A percentile compares a stretch with the other conserved stretches of the same genome.
phyloP scores from a whole-genome alignment of 2,329 filamentous ascomycete genomes.

The Aspergillus neotritici region DNA sequence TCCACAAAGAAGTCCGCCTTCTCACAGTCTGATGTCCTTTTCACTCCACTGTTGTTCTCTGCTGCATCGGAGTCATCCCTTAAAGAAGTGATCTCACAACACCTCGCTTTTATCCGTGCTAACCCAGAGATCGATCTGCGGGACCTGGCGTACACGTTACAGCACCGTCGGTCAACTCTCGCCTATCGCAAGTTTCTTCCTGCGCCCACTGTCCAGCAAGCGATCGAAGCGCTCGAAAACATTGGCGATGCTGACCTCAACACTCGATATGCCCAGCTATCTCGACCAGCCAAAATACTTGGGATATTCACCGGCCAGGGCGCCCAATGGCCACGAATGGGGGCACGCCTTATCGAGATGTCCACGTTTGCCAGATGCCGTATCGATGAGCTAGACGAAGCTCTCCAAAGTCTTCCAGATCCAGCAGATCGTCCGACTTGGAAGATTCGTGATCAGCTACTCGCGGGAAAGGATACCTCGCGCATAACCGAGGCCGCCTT shows the following conservation, averaged over 20 bases:
- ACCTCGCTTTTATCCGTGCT: neutral
- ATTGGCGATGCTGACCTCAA: neutral
- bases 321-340: slow-evolving; percentile 23
- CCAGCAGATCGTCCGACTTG: slow-evolving; percentile 12
- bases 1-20: neutral
- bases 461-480: neutral
- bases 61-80: slow-evolving; percentile 2
- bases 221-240: neutral
- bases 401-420: slow-evolving; percentile 7
- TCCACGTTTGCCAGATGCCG: slow-evolving; percentile 2
- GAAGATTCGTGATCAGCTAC: slow-evolving; percentile 9
- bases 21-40: neutral
- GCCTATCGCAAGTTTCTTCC: slow-evolving; percentile 4
- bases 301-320: slow-evolving; percentile 31
- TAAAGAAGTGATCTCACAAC: neutral
- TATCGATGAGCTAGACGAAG: slow-evolving; percentile 5
- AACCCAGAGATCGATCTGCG: neutral
- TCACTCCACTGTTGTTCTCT: slow-evolving; percentile 8
- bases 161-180: neutral
- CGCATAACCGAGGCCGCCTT: slow-evolving; percentile 8
- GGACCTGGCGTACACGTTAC: slow-evolving; percentile 1
- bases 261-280: neutral
- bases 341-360: slow-evolving; percentile 13
- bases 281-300: slow-evolving; percentile 7
- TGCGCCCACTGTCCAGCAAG: slow-evolving; percentile 1